Base-by-base conservation (phyloP, 768 basidiomycete species). In the Suillus bovinus region DNA sequence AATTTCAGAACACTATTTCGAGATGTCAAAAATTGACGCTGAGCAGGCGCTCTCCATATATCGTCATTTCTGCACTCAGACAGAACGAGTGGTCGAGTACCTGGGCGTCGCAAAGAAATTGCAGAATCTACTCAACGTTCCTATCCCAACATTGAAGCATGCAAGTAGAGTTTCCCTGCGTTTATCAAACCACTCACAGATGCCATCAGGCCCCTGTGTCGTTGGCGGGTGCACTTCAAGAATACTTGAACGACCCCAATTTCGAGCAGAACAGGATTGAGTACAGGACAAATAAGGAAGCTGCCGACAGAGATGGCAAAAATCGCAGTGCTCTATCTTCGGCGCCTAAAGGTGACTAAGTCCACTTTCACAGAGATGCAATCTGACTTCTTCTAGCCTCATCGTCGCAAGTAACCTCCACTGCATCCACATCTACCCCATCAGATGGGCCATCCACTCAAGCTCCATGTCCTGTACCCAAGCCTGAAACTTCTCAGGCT, bases 11-110 rank as follows among this genome's bases (percentile, higher is more conserved):
- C 91, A 96, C 76, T 99, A 97, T 76, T 98, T 99, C 70, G 96
- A 97, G 73, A 99, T 99, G 97, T 93, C 94, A 0, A 90, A 91
- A 65, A 76, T 88, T n/a, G 96, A 99, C 71, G 97, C 96, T 0
- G 78, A 84, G 41, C 87, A 91, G 36, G 92, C 96, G 2, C 84
- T 99, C 29, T 75, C 78, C 20, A 88, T 99, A 64, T 99, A 99
- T 79, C 91, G 94, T 60, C 86, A 90, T 63, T 99, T 99, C 76
- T 98, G 96, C 77, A 87, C 84, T 56, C 94, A 99, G 74, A 94
- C 96, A 0, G 94, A 98, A 69, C 81, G 80, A 41, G 96, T 98
- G 5, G 93, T 96, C 4, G 96, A 97, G 70, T 99, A 88, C 69
- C 84, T 99, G 17, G 89, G 88, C 14, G 89, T 97, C 16, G 96